These are phyloP conservation scores for Globisporangium irregulare DNA, from an alignment of 352 stramenopile species.

Conservation along the genomic window DNA sequence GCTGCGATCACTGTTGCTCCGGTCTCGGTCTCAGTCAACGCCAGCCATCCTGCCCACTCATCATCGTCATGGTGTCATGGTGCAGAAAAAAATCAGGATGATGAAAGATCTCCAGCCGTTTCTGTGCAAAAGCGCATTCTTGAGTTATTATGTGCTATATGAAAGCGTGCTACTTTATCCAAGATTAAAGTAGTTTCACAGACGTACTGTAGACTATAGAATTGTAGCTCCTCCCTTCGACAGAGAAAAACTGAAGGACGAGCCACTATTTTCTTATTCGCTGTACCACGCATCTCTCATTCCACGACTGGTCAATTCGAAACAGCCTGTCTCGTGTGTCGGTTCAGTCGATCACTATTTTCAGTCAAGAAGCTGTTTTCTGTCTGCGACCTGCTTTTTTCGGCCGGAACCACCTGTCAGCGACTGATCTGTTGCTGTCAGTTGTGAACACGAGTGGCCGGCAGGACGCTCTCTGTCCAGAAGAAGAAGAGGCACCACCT, in stretches of 20 bases:
- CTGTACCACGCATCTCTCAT: not conserved
- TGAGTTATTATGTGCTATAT: not conserved
- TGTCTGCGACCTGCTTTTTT: not conserved
- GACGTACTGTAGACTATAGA: not conserved
- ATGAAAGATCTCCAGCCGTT: not conserved
- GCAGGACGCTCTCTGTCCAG: not conserved
- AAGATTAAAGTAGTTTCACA: not conserved
- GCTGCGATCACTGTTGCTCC: not conserved
- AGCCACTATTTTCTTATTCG: slow-evolving; percentile 2
- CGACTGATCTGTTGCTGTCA: not conserved
- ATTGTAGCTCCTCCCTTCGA: not conserved
- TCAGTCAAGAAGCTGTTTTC: not conserved
- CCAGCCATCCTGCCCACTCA: not conserved
- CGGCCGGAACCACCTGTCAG: not conserved
- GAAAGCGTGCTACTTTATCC: not conserved
- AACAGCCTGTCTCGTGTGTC: not conserved
- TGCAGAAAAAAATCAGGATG: not conserved
- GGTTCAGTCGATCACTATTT: not conserved
- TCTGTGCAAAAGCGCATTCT: not conserved
- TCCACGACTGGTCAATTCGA: not conserved
- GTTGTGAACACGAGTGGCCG: too few species aligned
- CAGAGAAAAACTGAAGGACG: not conserved
- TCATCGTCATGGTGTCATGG: not conserved
- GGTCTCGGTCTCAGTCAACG: not conserved
- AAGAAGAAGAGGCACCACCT: not conserved